phyloP scores from a whole-genome alignment of 768 basidiomycete species.

The Xanthoconium stramineum region DNA sequence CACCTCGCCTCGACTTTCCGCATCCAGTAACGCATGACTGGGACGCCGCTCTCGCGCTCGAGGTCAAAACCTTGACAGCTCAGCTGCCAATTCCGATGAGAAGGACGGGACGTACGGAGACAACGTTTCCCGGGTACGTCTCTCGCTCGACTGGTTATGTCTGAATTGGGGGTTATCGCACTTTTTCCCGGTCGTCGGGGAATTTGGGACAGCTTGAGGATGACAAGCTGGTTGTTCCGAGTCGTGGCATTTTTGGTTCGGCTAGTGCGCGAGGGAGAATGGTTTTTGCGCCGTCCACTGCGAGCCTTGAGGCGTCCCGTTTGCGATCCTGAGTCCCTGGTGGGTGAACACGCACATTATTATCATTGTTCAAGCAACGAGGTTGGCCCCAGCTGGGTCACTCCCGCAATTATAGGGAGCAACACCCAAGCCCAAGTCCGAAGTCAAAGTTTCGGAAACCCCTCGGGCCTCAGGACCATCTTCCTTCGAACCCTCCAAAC shows the following conservation, averaged over 20 bases:
- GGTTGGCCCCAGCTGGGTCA: not conserved
- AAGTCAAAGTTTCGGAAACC: too few species aligned
- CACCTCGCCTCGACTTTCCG: not conserved
- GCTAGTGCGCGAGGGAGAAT: not conserved
- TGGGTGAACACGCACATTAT: too few species aligned
- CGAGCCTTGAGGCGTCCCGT: not conserved
- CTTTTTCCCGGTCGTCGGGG: not conserved
- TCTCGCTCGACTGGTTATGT: not conserved
- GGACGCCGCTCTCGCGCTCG: not conserved
- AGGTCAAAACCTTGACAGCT: not conserved
- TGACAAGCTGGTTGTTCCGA: not conserved
- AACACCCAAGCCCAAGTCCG: too few species aligned
- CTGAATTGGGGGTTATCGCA: slow-evolving; percentile 10
- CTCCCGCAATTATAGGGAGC: not conserved
- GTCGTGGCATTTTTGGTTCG: not conserved
- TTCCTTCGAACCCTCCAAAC: not conserved
- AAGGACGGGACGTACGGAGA: not conserved
- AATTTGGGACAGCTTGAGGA: too few species aligned
- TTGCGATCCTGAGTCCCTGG: not conserved
- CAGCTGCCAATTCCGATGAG: not conserved
- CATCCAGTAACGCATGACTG: not conserved
- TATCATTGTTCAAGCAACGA: not conserved
- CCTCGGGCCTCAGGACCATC: not conserved
- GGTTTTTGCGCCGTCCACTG: not conserved
- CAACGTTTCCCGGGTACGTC: not conserved